Percentiles rank a stretch among this genome's conserved stretches.
phyloP scores from a whole-genome alignment of 352 stramenopile species.

The Pythium phragmiticola region DNA sequence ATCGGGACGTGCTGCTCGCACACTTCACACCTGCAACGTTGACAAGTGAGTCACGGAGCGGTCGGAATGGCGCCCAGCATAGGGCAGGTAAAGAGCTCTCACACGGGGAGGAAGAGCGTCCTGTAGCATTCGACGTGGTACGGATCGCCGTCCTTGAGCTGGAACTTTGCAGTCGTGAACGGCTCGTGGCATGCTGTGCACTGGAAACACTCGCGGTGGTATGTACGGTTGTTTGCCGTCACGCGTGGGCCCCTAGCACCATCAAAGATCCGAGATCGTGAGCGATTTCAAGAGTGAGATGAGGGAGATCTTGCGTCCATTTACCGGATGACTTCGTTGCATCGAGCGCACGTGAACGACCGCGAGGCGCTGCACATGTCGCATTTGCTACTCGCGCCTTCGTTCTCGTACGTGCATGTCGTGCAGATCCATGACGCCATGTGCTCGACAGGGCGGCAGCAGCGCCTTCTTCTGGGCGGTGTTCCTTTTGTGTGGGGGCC shows the following conservation, averaged over 20 bases:
- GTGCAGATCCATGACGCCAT: slow-evolving; percentile 36
- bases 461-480: background rate
- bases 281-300: background rate
- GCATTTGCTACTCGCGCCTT: slow-evolving; percentile 36
- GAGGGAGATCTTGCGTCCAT: background rate
- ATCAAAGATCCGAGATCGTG: background rate
- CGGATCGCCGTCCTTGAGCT: slow-evolving; percentile 47
- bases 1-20: slow-evolving; percentile 62
- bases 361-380: slow-evolving; percentile 42
- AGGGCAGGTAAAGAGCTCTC: background rate
- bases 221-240: slow-evolving; percentile 29
- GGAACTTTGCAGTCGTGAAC: slow-evolving; percentile 33
- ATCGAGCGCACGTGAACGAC: slow-evolving; percentile 40
- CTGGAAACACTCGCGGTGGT: slow-evolving; percentile 41
- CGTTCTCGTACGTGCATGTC: slow-evolving; percentile 49
- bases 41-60: background rate
- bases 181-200: slow-evolving; percentile 40
- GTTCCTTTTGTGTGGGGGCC: background rate
- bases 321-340: slow-evolving; percentile 23
- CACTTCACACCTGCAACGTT: slow-evolving; percentile 47
- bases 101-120: slow-evolving; percentile 54
- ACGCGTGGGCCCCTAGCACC: slow-evolving; percentile 21
- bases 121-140: slow-evolving; percentile 72
- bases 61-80: too few species aligned
- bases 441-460: background rate